These are phyloP conservation scores for Rutidosis leptorrhynchoides DNA, from an alignment of 129 eudicot genomes.

Conservation along the genomic window DNA sequence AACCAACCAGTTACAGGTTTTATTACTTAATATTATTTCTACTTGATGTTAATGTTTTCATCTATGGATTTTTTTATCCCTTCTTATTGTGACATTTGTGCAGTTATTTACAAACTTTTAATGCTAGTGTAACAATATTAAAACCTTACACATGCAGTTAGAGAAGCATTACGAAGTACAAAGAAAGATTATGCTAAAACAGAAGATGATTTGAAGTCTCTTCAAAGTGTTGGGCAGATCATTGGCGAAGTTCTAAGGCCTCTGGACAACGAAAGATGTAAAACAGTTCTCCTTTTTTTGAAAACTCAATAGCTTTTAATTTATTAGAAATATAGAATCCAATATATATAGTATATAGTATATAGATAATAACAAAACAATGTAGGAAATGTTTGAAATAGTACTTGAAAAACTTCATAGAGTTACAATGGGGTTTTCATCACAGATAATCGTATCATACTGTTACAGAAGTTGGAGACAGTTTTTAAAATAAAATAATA, in stretches of 20 bases:
- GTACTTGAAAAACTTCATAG: background rate
- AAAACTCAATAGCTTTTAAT: no score
- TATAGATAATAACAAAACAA: background rate
- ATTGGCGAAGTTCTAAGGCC: constrained; percentile 97
- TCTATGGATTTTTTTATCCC: background rate
- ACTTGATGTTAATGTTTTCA: constrained; percentile 4
- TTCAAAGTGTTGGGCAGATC: constrained; percentile 98
- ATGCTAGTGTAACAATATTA: constrained; percentile 11
- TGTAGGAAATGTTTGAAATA: constrained; percentile 5
- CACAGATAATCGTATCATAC: background rate
- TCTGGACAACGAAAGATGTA: constrained; percentile 91
- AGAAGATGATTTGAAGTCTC: constrained; percentile 97
- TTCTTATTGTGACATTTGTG: no score
- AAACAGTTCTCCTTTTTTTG: constrained; percentile 21
- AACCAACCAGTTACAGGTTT: background rate
- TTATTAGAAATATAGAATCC: background rate
- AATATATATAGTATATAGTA: no score
- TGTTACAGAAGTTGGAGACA: constrained; percentile 11
- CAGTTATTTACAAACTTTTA: no score
- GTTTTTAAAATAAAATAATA: no score
- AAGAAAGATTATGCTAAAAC: constrained; percentile 94
- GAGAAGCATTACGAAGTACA: constrained; percentile 59
- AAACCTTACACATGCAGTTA: constrained; percentile 43
- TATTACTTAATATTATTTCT: background rate
- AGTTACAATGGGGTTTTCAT: constrained; percentile 2